A percentile compares a stretch with the other conserved stretches of the same genome.
These are phyloP conservation scores for Moricandia moricandioides DNA, from an alignment of 345 rosid species.

Conservation along the genomic window DNA sequence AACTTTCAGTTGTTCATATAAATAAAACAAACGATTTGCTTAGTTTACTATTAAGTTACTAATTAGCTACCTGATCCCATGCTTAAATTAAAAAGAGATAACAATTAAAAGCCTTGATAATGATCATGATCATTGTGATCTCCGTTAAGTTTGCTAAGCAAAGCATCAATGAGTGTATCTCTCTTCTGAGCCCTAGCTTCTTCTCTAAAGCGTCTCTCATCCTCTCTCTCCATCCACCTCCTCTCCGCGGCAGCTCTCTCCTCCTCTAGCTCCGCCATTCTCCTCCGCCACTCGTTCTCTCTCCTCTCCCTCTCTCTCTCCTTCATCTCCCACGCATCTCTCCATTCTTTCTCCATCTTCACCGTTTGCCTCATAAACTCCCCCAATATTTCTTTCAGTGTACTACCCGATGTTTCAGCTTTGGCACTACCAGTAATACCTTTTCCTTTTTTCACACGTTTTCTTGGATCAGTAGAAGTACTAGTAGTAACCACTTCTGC, in stretches of 20 bases:
- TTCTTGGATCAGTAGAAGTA: constrained; percentile 27
- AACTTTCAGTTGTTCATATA: background rate
- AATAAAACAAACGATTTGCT: background rate
- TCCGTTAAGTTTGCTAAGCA: constrained; percentile 66
- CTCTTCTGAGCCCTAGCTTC: constrained; percentile 95
- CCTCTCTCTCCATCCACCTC: constrained; percentile 89
- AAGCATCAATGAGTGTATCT: constrained; percentile 77
- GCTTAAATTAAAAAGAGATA: constrained; percentile 3
- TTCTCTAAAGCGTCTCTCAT: constrained; percentile 80
- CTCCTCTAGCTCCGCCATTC: constrained; percentile 79
- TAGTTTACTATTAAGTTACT: background rate
- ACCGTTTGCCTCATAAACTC: constrained; percentile 84
- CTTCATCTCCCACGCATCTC: constrained; percentile 68
- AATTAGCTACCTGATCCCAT: no score
- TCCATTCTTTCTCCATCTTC: constrained; percentile 83
- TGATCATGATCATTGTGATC: constrained; percentile 39
- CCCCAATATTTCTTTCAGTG: constrained; percentile 56
- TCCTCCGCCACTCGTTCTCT: constrained; percentile 91
- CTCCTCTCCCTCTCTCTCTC: constrained; percentile 71
- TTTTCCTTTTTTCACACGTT: constrained; percentile 56
- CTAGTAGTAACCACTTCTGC: constrained; percentile 22
- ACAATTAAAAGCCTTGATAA: constrained; percentile 29
- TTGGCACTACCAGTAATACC: constrained; percentile 24
- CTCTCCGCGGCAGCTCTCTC: constrained; percentile 83
- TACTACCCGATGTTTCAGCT: constrained; percentile 7